Percentiles rank a stretch among this genome's conserved stretches.
Conservation (phyloP, 169 alveolate species). For the Plasmodium gaboni region DNA sequence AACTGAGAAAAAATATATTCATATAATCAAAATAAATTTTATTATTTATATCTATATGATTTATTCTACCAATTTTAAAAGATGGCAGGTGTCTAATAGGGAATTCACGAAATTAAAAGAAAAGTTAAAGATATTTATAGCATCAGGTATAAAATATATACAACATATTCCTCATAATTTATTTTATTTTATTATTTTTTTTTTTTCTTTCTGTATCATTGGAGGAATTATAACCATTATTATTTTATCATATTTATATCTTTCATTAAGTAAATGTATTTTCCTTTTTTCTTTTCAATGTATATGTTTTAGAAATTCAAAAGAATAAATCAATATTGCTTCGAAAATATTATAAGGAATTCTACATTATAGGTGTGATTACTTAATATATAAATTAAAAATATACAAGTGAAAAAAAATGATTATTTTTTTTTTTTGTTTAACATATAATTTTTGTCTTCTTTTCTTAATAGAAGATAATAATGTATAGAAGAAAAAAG, state of each 20-base stretch:
- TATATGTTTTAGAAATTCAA: conserved; percentile 60
- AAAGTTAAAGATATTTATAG: conserved; percentile 55
- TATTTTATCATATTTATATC: neutral
- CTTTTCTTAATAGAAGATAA: conserved; percentile 42
- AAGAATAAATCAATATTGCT: conserved; percentile 52
- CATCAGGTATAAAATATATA: conserved; percentile 48
- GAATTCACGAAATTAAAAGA: conserved; percentile 73
- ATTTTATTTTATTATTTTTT: neutral
- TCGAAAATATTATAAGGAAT: conserved; percentile 72
- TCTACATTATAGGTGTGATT: conserved; percentile 21
- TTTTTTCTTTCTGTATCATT: neutral
- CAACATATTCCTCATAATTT: neutral
- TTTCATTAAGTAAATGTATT: conserved; percentile 1
- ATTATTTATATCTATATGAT: neutral
- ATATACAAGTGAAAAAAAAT: conserved; percentile 6
- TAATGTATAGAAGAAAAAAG: conserved; percentile 6
- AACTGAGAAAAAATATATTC: neutral
- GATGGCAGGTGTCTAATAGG: conserved; percentile 72
- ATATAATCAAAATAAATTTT: neutral
- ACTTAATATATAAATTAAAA: conserved; percentile 2
- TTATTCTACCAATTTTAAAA: conserved; percentile 6
- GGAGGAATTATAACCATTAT: no score
- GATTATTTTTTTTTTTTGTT: neutral
- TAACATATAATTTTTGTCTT: neutral
- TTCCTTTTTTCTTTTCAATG: neutral